Evolutionary conservation across 148 eudicot genomes (phyloP), one percentile per base, ranked within the genome.

Genomic region (Fagopyrum esculentum): DNA sequence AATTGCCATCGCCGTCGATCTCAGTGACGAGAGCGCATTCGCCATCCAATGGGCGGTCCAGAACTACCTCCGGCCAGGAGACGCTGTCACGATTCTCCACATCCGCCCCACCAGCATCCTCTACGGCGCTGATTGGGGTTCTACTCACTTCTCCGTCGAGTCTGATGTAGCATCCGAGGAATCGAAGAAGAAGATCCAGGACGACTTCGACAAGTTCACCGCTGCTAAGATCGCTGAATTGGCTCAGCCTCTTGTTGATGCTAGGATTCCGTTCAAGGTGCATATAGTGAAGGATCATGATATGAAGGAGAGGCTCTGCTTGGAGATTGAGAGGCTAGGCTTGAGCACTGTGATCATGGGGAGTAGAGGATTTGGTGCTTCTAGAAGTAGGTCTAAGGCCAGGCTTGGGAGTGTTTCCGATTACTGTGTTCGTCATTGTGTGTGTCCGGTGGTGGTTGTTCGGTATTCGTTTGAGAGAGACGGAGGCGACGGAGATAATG

Each of bases 71-170:
- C 89, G 96, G 1, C 87, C 87, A 12, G 84, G 85, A 4, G 93
- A 91, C 79, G 77, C 84, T 45, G 93, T 89, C n/a, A 81, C 86
- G 19, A 80, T 90, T 72, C 76, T 90, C 84, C 96, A 90, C 76
- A 86, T 90, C 46, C 88, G 89, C 0, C 86, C 92, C 77, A 89
- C 92, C 30, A 87, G 90, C 71, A 79, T 89, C 57, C 88, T 91
- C 40, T 87, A 91, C 84, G 96, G 96, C 30, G 96, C 96, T 22
- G 93, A 89, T 43, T 91, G 96, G 93, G 96, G 96, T 16, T 79
- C 89, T 74, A 77, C 81, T 45, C 74, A 73, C 80, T 79, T 78
- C 78, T 15, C 87, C 77, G 49, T 70, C 73, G 54, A 49, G 12
- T 7, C 52, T 12, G 12, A 49, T 49, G 22, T 6, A 8, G 61